Conservation (phyloP, 2,329 filamentous ascomycete species). For the Periconia sp. region DNA sequence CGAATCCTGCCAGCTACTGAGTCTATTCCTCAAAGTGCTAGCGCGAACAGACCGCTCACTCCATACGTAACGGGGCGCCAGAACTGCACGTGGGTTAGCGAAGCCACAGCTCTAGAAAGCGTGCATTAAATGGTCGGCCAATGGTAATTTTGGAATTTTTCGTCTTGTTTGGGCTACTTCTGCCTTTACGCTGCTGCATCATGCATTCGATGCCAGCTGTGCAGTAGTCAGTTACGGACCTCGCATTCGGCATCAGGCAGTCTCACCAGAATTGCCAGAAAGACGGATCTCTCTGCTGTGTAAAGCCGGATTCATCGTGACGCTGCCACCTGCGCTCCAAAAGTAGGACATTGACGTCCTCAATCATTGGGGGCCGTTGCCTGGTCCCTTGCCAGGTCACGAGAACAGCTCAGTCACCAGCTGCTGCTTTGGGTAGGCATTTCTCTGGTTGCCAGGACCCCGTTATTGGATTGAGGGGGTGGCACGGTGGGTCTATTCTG, state of each 20-base stretch:
- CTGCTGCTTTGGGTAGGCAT: not conserved
- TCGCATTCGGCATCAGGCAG: slow-evolving; percentile 6
- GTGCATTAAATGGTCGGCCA: slow-evolving; percentile 30
- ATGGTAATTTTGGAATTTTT: slow-evolving; percentile 28
- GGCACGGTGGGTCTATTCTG: too few species aligned
- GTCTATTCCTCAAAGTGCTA: slow-evolving; percentile 21
- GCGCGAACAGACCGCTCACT: slow-evolving; percentile 15
- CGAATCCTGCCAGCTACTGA: slow-evolving; percentile 23
- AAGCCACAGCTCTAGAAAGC: slow-evolving; percentile 17
- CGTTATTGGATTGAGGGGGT: too few species aligned
- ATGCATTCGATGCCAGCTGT: slow-evolving; percentile 22
- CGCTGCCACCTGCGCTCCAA: slow-evolving; percentile 14
- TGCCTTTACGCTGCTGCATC: slow-evolving; percentile 20
- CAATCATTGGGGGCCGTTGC: slow-evolving; percentile 11
- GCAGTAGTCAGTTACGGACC: slow-evolving; percentile 19
- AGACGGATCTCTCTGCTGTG: slow-evolving; percentile 9
- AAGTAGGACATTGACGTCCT: slow-evolving; percentile 5
- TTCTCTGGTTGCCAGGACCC: too few species aligned
- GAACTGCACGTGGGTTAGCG: slow-evolving; percentile 25
- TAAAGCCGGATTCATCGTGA: slow-evolving; percentile 18
- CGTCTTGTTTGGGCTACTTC: slow-evolving; percentile 17
- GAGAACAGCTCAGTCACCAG: not conserved
- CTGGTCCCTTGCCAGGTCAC: not conserved
- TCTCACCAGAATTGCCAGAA: slow-evolving; percentile 16
- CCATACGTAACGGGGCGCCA: slow-evolving; percentile 18